A percentile compares a stretch with the other conserved stretches of the same genome.
These are phyloP conservation scores for Tricholoma bakamatsutake DNA, from an alignment of 768 basidiomycete species.

Conservation along the genomic window DNA sequence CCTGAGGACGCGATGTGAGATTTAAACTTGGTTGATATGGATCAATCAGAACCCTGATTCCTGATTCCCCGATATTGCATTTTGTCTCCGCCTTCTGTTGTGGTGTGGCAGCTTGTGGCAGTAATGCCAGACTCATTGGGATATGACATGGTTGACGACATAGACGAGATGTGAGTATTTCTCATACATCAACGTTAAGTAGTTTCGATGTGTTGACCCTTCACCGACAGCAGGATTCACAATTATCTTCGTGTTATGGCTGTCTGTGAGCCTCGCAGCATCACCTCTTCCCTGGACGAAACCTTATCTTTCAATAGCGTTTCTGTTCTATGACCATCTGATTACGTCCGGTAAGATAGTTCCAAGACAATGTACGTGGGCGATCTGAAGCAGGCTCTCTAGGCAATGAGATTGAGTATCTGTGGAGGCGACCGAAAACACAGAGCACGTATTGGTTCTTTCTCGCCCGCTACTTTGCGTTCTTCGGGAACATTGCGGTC, in stretches of 20 bases:
- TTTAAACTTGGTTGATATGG: no score
- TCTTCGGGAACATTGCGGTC: slow-evolving; percentile 33
- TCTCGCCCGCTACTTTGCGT: slow-evolving; percentile 43
- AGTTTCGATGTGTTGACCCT: background rate
- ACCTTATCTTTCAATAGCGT: slow-evolving; percentile 18
- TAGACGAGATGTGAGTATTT: slow-evolving; percentile 7
- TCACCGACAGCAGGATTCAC: slow-evolving; percentile 16
- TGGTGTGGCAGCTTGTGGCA: slow-evolving; percentile 1
- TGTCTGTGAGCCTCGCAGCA: slow-evolving; percentile 24
- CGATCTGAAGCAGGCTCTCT: background rate
- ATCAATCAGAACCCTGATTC: background rate
- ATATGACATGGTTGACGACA: slow-evolving; percentile 6
- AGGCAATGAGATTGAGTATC: slow-evolving; percentile 35
- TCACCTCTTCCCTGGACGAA: background rate
- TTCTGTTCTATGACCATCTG: slow-evolving; percentile 34
- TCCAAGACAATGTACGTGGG: background rate
- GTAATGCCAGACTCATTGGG: slow-evolving; percentile 9
- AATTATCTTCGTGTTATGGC: slow-evolving; percentile 27
- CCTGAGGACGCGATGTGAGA: no score
- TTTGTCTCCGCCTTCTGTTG: background rate
- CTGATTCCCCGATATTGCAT: background rate
- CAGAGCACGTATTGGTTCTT: slow-evolving; percentile 40
- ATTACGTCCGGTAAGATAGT: slow-evolving; percentile 27
- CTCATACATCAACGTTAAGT: background rate
- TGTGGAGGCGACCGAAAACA: slow-evolving; percentile 39